Base-by-base conservation (phyloP, 2,329 filamentous ascomycete species). In the Remersonia thermophila region DNA sequence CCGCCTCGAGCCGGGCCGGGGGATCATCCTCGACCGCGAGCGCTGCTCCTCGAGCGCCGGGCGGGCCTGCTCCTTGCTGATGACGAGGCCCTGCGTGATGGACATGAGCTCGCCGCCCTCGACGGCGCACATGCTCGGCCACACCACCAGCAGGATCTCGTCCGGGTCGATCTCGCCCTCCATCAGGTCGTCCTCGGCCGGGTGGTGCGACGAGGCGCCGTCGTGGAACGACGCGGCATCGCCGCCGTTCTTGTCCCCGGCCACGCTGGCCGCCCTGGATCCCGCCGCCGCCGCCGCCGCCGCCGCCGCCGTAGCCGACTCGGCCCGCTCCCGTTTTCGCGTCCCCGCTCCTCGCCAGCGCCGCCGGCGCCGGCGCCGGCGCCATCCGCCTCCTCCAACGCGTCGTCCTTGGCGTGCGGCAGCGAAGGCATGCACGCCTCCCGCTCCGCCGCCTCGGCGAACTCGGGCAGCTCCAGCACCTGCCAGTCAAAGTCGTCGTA, bases 401-500 rank as follows among this genome's bases (percentile, higher is more conserved):
- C 29, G 10, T 45, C 45, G 14, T 49, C 43, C 5, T 23, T 35
- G 8, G 36, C 28, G 23, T 32, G 16, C 26, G 36, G 30, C 5
- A 5, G 20, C 20, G 20, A n/a, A n/a, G n/a, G 20, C 25, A 41
- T 34, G 7, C 32, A 27, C 7, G 31, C 32, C 1, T 46, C 40
- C 13, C 26, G 38, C 23, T 43, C 43, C 12, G 40, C 40, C 2
- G 41, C 44, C 37, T 45, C 42, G n/a, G 43, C 43, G 11, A 56
- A 51, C 37, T 54, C 53, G 13, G 52, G 50, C 34, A 57, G 47
- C 36, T 55, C 54, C 28, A 57, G 40, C 3, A 52, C 50, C 44
- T 57, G 54, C 55, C 54, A 57, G 42, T 56, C 55, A 23, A 50
- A 57, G 37, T 56, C 51, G 35, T 57, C 54, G 32, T 52, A 56